phyloP scores from a whole-genome alignment of 306 rosid genomes.

The Erythrophleum fordii region DNA sequence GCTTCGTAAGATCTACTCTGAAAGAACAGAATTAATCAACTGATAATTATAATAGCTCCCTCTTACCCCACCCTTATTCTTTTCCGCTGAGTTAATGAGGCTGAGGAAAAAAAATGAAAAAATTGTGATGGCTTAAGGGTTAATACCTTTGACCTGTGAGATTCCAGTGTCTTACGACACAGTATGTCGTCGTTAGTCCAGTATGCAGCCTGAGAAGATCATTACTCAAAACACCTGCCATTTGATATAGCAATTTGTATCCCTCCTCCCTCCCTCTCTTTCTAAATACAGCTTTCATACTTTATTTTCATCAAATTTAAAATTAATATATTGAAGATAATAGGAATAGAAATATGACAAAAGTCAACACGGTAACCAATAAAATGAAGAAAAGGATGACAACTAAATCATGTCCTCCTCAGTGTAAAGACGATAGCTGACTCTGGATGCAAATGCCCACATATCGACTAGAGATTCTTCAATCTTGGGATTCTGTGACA shows the following conservation, averaged over 20 bases:
- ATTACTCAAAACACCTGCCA: not conserved
- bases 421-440: slow-evolving; percentile 21
- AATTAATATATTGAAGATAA: slow-evolving; percentile 9
- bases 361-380: slow-evolving; percentile 9
- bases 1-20: not conserved
- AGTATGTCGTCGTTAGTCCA: not conserved
- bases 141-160: not conserved
- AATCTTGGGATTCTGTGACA: slow-evolving; percentile 3
- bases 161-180: not conserved
- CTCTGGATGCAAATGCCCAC: slow-evolving; percentile 21
- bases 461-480: slow-evolving; percentile 9
- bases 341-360: slow-evolving; percentile 16
- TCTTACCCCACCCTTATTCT: not conserved
- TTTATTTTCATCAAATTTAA: not conserved
- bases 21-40: not conserved
- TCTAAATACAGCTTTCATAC: no score
- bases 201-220: not conserved
- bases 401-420: slow-evolving; percentile 32
- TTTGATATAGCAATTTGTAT: no score
- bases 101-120: not conserved
- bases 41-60: not conserved
- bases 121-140: not conserved
- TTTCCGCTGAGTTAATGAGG: not conserved
- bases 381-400: not conserved
- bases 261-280: no score